A percentile compares a stretch with the other conserved stretches of the same genome.
These are phyloP conservation scores for Aspergillus jensenii DNA, from an alignment of 2,329 filamentous ascomycete species.

Conservation along the genomic window DNA sequence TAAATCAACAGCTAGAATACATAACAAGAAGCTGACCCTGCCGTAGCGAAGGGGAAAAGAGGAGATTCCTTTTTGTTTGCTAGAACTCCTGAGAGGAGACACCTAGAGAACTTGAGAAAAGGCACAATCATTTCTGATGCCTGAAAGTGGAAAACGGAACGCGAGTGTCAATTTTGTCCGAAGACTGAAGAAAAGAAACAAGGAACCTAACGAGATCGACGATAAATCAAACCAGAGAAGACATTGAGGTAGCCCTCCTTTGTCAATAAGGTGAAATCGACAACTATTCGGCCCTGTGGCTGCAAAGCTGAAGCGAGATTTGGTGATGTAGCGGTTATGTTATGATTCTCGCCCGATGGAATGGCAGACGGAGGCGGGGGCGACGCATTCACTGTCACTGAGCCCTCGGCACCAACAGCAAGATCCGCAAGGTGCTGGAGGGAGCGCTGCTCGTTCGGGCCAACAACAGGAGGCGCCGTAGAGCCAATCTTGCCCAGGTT, in stretches of 20 bases:
- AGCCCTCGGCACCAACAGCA: conserved; percentile 44
- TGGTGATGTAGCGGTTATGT: conserved; percentile 24
- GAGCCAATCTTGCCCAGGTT: conserved; percentile 18
- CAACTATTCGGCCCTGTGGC: conserved; percentile 32
- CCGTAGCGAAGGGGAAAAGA: not conserved
- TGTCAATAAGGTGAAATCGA: conserved; percentile 43
- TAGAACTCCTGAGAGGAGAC: not conserved
- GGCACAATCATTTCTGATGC: not conserved
- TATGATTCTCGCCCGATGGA: conserved; percentile 22
- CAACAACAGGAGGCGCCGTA: conserved; percentile 35
- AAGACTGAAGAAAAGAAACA: not conserved
- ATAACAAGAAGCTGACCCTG: not conserved
- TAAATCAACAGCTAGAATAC: not conserved
- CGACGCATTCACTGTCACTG: conserved; percentile 29
- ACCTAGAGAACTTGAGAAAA: not conserved
- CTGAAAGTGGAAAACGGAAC: not conserved
- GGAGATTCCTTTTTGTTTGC: not conserved
- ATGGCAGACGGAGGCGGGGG: conserved; percentile 29
- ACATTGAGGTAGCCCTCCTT: conserved; percentile 45
- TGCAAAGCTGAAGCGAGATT: conserved; percentile 26
- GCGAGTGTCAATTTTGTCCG: not conserved
- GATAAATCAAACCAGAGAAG: conserved; percentile 37
- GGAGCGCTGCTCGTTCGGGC: conserved; percentile 45
- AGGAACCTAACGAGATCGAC: conserved; percentile 25
- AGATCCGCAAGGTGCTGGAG: conserved; percentile 46